phyloP scores from a whole-genome alignment of 140 eudicot genomes.

The Ambrosia hybrid region DNA sequence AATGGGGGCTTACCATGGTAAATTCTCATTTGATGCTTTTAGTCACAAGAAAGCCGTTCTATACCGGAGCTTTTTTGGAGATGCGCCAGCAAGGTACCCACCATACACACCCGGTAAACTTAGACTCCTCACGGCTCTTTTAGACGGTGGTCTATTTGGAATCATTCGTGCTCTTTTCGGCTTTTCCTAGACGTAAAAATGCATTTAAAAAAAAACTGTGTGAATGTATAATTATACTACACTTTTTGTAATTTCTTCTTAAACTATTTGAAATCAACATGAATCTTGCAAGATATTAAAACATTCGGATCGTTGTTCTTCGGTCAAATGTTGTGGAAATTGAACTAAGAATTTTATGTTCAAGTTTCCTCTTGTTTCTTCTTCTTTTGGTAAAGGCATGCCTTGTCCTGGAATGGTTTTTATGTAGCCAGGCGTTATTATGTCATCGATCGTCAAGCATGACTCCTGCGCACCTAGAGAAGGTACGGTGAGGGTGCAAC shows the following conservation, averaged over 20 bases:
- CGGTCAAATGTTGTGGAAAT: constrained; percentile 55
- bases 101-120: constrained; percentile 83
- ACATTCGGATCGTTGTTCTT: constrained; percentile 47
- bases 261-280: constrained; percentile 30
- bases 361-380: constrained; percentile 58
- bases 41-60: constrained; percentile 90
- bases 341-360: constrained; percentile 50
- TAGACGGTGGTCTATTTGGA: constrained; percentile 57
- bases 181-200: constrained; percentile 34
- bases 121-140: constrained; percentile 62
- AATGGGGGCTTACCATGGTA: constrained; percentile 86
- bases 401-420: constrained; percentile 65
- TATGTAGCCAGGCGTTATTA: constrained; percentile 57
- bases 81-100: constrained; percentile 81
- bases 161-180: constrained; percentile 67
- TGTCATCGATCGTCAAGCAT: constrained; percentile 47
- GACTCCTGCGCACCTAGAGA: constrained; percentile 42
- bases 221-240: constrained; percentile 21
- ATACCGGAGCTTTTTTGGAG: constrained; percentile 63
- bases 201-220: background rate
- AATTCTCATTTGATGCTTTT: constrained; percentile 84
- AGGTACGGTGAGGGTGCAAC: constrained; percentile 59
- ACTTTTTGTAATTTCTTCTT: constrained; percentile 7
- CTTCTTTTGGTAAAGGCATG: constrained; percentile 50
- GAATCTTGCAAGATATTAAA: constrained; percentile 43